Conservation (phyloP, 106 monocot species). For the Dioscorea alata region DNA sequence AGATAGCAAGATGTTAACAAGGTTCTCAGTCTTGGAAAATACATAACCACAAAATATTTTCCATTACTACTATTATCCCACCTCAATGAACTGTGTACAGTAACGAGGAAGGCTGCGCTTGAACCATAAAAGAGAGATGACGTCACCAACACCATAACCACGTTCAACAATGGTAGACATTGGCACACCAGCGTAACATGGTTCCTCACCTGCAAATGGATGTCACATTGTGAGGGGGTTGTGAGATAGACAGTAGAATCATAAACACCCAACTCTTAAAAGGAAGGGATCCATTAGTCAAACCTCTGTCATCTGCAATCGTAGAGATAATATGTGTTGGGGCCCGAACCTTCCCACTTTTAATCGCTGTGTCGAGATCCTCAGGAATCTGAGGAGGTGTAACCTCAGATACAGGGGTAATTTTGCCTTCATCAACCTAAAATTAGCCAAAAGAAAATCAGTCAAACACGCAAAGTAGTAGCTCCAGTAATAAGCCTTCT, state of each 20-base stretch:
- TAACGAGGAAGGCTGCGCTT: constrained; percentile 97
- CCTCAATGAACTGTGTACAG: constrained; percentile 98
- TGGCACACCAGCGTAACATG: constrained; percentile 94
- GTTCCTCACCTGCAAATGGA: constrained; percentile 77
- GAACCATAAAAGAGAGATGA: constrained; percentile 97
- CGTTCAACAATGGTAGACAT: constrained; percentile 88
- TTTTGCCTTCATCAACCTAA: constrained; percentile 91
- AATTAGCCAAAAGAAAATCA: neutral
- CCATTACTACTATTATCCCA: constrained; percentile 3
- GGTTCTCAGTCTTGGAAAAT: neutral
- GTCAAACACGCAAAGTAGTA: neutral
- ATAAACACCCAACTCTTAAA: too few species aligned
- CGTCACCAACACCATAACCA: constrained; percentile 91
- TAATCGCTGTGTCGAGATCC: constrained; percentile 82
- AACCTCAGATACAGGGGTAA: constrained; percentile 56
- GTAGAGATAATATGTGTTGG: constrained; percentile 99
- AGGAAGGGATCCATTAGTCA: constrained; percentile 2
- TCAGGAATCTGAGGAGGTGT: constrained; percentile 91
- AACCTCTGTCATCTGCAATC: constrained; percentile 98
- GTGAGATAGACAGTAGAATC: too few species aligned
- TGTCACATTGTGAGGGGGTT: too few species aligned
- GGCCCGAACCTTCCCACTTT: constrained; percentile 95
- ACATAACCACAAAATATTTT: neutral
- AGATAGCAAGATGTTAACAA: neutral
- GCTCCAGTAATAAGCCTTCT: neutral